Conservation (phyloP, 345 rosid species). For the Salix caprea region DNA sequence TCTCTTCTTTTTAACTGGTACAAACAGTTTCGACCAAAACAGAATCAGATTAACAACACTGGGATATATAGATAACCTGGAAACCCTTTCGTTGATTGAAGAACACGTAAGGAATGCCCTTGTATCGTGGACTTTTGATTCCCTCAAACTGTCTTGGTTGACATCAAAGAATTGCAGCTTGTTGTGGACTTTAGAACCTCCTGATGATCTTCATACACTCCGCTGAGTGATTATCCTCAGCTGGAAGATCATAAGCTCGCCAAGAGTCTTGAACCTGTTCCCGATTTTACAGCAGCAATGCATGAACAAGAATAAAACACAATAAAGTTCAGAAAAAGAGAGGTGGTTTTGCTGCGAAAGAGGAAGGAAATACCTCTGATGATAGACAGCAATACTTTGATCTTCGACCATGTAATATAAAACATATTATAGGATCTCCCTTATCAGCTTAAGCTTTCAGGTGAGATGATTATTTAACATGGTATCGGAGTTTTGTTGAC, state of each 20-base stretch:
- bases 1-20: no score
- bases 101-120: slow-evolving; percentile 54
- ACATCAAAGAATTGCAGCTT: slow-evolving; percentile 1
- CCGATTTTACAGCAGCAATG: background rate
- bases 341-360: background rate
- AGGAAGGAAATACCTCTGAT: slow-evolving; percentile 5
- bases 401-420: slow-evolving; percentile 29
- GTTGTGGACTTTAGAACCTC: no score
- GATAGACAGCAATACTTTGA: slow-evolving; percentile 9
- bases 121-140: slow-evolving; percentile 22
- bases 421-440: no score
- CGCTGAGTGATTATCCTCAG: no score
- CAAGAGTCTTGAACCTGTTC: slow-evolving; percentile 47
- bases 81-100: slow-evolving; percentile 63
- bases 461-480: no score
- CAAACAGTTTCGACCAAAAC: no score
- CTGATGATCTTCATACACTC: no score
- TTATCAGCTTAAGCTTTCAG: no score
- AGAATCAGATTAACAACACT: no score
- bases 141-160: slow-evolving; percentile 51
- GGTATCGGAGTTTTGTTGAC: no score
- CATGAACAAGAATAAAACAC: background rate
- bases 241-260: slow-evolving; percentile 14
- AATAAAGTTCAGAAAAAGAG: background rate
- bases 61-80: slow-evolving; percentile 21